Evolutionary conservation across 192 early-diverging fungal species (phyloP).

Genomic region (Paraglomus brasilianum): DNA sequence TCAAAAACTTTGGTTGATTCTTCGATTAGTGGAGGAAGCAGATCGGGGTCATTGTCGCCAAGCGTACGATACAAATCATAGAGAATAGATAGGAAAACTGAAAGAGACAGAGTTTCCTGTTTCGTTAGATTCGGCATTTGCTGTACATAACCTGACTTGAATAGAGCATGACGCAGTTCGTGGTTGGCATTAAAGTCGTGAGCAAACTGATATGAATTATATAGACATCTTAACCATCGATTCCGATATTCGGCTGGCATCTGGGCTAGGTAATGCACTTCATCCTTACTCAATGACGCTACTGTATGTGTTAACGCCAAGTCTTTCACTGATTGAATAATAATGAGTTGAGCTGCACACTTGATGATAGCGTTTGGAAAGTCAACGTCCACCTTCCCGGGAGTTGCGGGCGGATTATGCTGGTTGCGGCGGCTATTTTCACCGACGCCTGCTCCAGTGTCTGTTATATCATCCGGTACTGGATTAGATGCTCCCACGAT

Average conservation of each 20-base stretch:
- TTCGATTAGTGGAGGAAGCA: constrained; percentile 42
- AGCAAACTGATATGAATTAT: constrained; percentile 79
- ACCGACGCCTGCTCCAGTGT: not conserved
- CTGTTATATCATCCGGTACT: not conserved
- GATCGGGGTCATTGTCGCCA: constrained; percentile 45
- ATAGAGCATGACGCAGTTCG: constrained; percentile 77
- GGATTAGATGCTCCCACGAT: not conserved
- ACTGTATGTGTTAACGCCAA: constrained; percentile 52
- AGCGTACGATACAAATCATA: constrained; percentile 64
- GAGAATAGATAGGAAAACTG: constrained; percentile 68
- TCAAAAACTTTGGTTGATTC: constrained; percentile 46
- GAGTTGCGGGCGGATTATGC: constrained; percentile 22
- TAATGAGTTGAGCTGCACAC: constrained; percentile 83
- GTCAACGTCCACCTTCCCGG: constrained; percentile 61
- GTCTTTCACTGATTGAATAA: constrained; percentile 89
- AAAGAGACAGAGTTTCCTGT: constrained; percentile 79
- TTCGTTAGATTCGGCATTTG: constrained; percentile 91
- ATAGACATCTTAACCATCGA: constrained; percentile 74
- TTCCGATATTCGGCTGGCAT: constrained; percentile 49
- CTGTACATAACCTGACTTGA: constrained; percentile 78
- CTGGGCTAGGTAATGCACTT: constrained; percentile 40
- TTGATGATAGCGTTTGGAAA: constrained; percentile 88
- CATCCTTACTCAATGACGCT: constrained; percentile 9
- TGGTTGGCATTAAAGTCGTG: constrained; percentile 78
- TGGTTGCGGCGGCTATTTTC: constrained; percentile 36